Evolutionary conservation across 768 basidiomycete species (phyloP).

Genomic region (Suillus variegatus): DNA sequence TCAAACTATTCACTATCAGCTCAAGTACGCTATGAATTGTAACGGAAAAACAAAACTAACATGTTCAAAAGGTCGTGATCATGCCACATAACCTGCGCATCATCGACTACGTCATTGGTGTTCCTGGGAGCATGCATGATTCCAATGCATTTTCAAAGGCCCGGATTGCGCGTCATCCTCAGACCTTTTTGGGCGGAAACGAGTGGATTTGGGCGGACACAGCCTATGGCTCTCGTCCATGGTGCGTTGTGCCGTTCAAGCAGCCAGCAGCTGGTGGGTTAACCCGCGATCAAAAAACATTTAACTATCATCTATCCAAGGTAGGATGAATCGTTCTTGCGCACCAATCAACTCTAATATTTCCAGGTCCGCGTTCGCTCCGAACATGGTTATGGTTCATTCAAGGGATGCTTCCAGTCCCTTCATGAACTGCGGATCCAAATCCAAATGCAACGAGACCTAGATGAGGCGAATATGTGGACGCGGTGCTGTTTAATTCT

Average conservation of each 20-base stretch:
- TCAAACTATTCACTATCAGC: conserved; percentile 15
- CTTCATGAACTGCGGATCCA: conserved; percentile 11
- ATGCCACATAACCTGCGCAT: conserved; percentile 17
- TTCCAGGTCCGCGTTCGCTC: conserved; percentile 9
- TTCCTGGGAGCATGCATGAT: conserved; percentile 18
- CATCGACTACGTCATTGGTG: conserved; percentile 17
- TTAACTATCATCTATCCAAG: conserved; percentile 26
- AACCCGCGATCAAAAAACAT: conserved; percentile 18
- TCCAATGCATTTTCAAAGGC: conserved; percentile 8
- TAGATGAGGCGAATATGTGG: conserved; percentile 13
- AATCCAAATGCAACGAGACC: conserved; percentile 10
- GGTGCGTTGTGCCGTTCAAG: conserved; percentile 32
- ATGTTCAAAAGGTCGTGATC: conserved; percentile 7
- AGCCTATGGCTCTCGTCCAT: conserved; percentile 18
- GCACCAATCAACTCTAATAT: background rate
- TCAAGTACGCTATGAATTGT: conserved; percentile 10
- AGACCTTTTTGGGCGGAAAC: background rate
- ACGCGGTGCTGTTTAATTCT: conserved; percentile 8
- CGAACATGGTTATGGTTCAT: conserved; percentile 16
- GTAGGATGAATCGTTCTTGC: conserved; percentile 2
- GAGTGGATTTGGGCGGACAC: conserved; percentile 24
- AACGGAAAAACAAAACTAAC: background rate
- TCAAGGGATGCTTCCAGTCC: conserved; percentile 14
- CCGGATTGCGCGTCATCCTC: background rate
- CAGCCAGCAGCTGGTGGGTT: conserved; percentile 16